phyloP scores from a whole-genome alignment of 2,329 filamentous ascomycete genomes.

The Colletotrichum sp. region DNA sequence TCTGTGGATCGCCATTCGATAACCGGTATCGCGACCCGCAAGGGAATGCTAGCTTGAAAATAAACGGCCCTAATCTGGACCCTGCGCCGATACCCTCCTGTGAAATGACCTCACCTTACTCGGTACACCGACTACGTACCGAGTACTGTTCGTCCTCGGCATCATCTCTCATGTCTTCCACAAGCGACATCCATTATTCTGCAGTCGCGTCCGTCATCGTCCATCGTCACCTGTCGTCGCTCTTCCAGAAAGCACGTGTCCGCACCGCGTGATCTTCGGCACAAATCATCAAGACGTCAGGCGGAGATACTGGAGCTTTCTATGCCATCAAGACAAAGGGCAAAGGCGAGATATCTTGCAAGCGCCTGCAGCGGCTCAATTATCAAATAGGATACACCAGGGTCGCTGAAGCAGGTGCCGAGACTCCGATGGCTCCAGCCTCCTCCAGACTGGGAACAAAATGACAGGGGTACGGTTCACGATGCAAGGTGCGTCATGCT shows the following conservation, averaged over 20 bases:
- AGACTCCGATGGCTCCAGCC: slow-evolving; percentile 1
- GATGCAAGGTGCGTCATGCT: slow-evolving; percentile 13
- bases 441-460: not conserved
- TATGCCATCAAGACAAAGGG: not conserved
- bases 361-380: slow-evolving; percentile 3
- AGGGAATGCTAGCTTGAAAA: not conserved
- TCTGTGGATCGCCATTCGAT: slow-evolving; percentile 2
- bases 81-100: not conserved
- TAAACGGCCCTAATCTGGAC: slow-evolving; percentile 19
- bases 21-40: not conserved
- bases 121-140: not conserved
- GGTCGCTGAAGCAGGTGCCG: slow-evolving; percentile 2
- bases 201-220: not conserved
- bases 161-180: not conserved
- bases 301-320: not conserved
- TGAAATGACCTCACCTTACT: not conserved
- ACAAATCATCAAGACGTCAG: not conserved
- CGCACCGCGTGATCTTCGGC: not conserved
- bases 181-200: not conserved
- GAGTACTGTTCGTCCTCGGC: not conserved
- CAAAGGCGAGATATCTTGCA: not conserved
- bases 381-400: not conserved
- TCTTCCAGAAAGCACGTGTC: not conserved
- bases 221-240: not conserved
- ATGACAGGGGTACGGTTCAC: slow-evolving; percentile 2